Evolutionary conservation across 192 early-diverging fungal genomes (phyloP).

Genomic region (Umbelopsis sp.): DNA sequence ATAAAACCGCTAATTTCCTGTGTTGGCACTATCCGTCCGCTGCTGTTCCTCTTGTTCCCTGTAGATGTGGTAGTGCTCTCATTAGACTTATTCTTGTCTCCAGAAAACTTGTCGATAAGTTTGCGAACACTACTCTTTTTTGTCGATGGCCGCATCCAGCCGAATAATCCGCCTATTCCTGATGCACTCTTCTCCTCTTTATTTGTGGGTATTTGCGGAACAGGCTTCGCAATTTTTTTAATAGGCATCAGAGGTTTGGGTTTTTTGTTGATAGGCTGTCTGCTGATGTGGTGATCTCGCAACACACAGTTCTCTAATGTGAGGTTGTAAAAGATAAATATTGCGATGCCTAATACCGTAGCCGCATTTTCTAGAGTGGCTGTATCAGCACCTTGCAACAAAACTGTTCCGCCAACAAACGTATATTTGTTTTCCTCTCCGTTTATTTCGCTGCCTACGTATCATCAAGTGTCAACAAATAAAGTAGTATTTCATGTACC

Average conservation of each 20-base stretch:
- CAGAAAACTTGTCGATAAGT: not conserved
- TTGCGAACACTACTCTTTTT: not conserved
- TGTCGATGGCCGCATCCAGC: not conserved
- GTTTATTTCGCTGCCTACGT: not conserved
- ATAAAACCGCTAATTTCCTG: not conserved
- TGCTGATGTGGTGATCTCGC: slow-evolving; percentile 64
- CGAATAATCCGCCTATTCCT: not conserved
- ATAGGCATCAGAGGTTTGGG: not conserved
- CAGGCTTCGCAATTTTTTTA: not conserved
- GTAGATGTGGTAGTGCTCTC: not conserved
- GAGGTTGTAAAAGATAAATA: slow-evolving; percentile 77
- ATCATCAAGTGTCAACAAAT: not conserved
- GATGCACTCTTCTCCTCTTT: not conserved
- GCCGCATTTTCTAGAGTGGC: not conserved
- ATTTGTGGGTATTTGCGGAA: not conserved
- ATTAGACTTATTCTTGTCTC: not conserved
- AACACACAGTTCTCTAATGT: slow-evolving; percentile 73
- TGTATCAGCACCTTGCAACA: not conserved
- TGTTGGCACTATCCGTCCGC: not conserved
- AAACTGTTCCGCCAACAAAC: not conserved
- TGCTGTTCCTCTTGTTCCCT: not conserved
- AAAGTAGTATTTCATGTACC: not conserved
- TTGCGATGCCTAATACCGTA: slow-evolving; percentile 67
- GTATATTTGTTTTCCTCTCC: not conserved
- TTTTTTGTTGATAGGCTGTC: not conserved